Evolutionary conservation across 352 stramenopile species (phyloP), one percentile per base, ranked within the genome.

Genomic region (Phytophthora cryptogea): DNA sequence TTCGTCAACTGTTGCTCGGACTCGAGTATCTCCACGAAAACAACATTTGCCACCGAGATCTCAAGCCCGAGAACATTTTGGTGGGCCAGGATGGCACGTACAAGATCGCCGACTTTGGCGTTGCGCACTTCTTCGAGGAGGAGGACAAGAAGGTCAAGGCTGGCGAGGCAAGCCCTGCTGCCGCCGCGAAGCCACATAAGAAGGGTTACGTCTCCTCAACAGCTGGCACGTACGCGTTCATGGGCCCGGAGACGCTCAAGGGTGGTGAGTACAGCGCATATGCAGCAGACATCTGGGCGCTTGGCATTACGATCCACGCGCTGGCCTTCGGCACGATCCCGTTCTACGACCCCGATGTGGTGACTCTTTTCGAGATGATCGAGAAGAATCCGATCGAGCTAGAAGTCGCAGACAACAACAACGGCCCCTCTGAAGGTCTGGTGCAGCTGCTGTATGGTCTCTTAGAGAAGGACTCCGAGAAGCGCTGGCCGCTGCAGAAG

Each of bases 51-150:
- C 86, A 95, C 54, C 86, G 86, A 17, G 86, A 95, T 37, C 62
- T 95, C 16, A 95, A 95, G 56, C 86, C 86, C 6, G 86, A 95
- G 66, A 95, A 95, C 54, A 93, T 95, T 43, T 50, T 95, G 5
- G 57, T 95, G 13, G 74, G 68, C 3, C 79, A 72, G 30, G 70
- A 92, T 45, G 81, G 80, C 23, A 76, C 79, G 8, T 88, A 73
- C 65, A 95, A 95, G 71, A 95, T 94, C 44, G 83, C 86, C 2
- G 86, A 94, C 45, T 94, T 94, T 72, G 86, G 86, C 11, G 86
- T 94, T 32, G 86, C 86, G 10, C 83, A 93, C 42, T 76, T 93
- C 16, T 95, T 95, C 44, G 83, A 88, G 26, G 81, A 92, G 3
- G 73, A 87, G 10, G 65, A 67, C 13, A 73, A 70, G 28, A 33